phyloP scores from a whole-genome alignment of 2,329 filamentous ascomycete species.

The Aspergillus jensenii region DNA sequence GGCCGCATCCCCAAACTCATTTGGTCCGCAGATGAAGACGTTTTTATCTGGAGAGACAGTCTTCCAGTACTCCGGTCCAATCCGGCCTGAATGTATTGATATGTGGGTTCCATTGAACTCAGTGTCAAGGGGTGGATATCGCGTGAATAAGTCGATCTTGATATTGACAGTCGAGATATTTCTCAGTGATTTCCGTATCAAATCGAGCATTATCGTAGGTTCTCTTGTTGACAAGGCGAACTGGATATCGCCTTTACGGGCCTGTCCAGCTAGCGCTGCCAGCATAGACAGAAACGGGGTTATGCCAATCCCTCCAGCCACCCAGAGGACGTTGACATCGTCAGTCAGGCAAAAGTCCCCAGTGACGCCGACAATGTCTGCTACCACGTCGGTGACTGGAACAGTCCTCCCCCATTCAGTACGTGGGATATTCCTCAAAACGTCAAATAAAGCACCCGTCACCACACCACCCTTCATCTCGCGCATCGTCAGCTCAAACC shows the following conservation, averaged over 20 bases:
- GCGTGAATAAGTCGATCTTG: not conserved
- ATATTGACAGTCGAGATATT: not conserved
- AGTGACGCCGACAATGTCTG: not conserved
- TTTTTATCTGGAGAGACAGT: constrained; percentile 7
- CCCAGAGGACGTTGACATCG: not conserved
- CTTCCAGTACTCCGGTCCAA: constrained; percentile 11
- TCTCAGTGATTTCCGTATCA: not conserved
- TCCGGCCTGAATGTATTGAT: not conserved
- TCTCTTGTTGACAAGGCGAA: not conserved
- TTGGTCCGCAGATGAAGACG: constrained; percentile 23
- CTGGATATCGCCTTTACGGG: not conserved
- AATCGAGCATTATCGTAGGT: not conserved
- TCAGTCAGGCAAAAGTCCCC: not conserved
- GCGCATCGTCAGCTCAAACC: constrained; percentile 9
- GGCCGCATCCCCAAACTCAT: constrained; percentile 20
- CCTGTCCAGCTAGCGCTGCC: not conserved
- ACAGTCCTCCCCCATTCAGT: not conserved
- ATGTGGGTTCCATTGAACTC: not conserved
- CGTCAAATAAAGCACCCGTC: not conserved
- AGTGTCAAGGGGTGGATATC: too few relatives aligned
- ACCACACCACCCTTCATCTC: constrained; percentile 4
- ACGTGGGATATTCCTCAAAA: not conserved
- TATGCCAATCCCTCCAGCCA: constrained; percentile 1
- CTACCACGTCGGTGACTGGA: not conserved
- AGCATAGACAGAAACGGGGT: constrained; percentile 4